A percentile compares a stretch with the other conserved stretches of the same genome.
These are phyloP conservation scores for Dalbergia cultrata DNA, from an alignment of 306 rosid genomes.

Conservation along the genomic window DNA sequence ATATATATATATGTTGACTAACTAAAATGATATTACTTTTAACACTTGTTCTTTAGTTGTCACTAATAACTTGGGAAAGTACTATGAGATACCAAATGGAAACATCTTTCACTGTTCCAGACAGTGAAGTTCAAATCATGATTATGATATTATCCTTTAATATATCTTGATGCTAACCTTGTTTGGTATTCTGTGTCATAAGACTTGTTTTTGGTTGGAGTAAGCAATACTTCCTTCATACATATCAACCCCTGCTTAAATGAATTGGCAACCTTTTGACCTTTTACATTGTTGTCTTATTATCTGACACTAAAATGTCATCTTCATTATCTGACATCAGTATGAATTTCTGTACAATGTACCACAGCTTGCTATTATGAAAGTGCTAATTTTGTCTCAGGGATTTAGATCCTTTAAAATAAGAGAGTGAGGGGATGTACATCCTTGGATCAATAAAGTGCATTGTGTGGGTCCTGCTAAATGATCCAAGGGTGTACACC, in stretches of 20 bases:
- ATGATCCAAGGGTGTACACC: too few relatives aligned
- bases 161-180: too few relatives aligned
- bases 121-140: too few relatives aligned
- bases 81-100: too few relatives aligned
- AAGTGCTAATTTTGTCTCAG: not conserved
- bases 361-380: not conserved
- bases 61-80: not conserved
- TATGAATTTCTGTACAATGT: constrained; percentile 4
- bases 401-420: too few relatives aligned
- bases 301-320: too few relatives aligned
- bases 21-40: not conserved
- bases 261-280: not conserved
- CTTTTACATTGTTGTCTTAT: not conserved
- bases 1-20: not conserved
- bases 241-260: not conserved
- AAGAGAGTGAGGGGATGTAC: too few relatives aligned
- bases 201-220: not conserved
- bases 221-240: constrained; percentile 3
- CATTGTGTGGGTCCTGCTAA: too few relatives aligned
- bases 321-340: constrained; percentile 1
- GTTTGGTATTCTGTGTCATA: not conserved
- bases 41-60: not conserved
- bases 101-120: too few relatives aligned
- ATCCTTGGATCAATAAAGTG: too few relatives aligned
- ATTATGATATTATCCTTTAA: too few relatives aligned